phyloP scores from a whole-genome alignment of 1,284 basidiomycete genomes.

The Pseudozyma pruni region DNA sequence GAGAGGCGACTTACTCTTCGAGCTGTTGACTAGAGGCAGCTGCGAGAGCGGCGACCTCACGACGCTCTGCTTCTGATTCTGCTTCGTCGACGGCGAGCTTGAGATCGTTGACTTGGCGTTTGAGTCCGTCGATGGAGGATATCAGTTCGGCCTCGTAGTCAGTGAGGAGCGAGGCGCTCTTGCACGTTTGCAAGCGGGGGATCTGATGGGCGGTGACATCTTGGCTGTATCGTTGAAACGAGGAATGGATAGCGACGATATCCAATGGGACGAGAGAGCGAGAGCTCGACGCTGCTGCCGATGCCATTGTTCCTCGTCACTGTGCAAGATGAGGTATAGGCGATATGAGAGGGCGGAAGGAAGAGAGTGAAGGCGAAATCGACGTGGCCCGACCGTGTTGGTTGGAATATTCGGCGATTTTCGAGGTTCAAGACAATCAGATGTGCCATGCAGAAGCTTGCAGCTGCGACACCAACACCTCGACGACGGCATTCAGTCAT shows the following conservation, averaged over 20 bases:
- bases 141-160: constrained; percentile 51
- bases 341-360: neutral
- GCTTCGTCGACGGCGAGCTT: constrained; percentile 53
- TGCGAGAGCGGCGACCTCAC: constrained; percentile 14
- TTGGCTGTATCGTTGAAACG: constrained; percentile 34
- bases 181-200: constrained; percentile 37
- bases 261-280: constrained; percentile 28
- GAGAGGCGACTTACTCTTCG: constrained; percentile 10
- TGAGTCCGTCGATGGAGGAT: constrained; percentile 45
- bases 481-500: too few species aligned
- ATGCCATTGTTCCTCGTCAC: constrained; percentile 9
- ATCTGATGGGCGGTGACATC: constrained; percentile 52
- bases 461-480: neutral
- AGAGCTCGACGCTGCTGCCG: constrained; percentile 14
- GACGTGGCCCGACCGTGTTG: constrained; percentile 9
- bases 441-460: constrained; percentile 5
- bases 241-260: constrained; percentile 29
- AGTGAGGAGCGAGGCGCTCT: constrained; percentile 21
- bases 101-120: constrained; percentile 44
- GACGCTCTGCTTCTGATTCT: constrained; percentile 32
- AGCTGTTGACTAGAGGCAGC: constrained; percentile 22
- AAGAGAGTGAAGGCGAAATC: neutral
- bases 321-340: neutral
- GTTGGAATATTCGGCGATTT: too few species aligned
- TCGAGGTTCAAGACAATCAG: constrained; percentile 5